phyloP scores from a whole-genome alignment of 2,329 filamentous ascomycete genomes.

The Zymoseptoria brevis region DNA sequence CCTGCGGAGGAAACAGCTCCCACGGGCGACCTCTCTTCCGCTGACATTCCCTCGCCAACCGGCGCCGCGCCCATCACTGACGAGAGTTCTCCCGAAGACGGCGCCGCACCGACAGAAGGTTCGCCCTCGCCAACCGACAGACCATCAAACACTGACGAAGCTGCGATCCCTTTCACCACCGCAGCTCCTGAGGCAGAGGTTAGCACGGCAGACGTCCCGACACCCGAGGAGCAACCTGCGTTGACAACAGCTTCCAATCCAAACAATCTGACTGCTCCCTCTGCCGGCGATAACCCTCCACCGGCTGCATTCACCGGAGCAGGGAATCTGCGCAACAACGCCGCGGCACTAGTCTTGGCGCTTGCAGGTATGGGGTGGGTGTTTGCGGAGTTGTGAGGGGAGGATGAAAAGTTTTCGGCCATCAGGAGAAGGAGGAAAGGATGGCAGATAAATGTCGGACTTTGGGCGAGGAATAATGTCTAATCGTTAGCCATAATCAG shows the following conservation, averaged over 20 bases:
- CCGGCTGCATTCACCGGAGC: conserved; percentile 2
- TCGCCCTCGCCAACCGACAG: background rate
- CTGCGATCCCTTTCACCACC: background rate
- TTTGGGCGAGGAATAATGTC: background rate
- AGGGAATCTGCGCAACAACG: conserved; percentile 3
- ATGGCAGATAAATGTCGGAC: background rate
- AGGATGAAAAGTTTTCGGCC: background rate
- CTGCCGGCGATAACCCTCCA: conserved; percentile 1
- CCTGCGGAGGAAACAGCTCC: background rate
- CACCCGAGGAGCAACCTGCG: background rate
- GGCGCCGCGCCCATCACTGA: too few relatives aligned
- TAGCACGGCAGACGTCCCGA: background rate
- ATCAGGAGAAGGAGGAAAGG: background rate
- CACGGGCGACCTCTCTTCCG: background rate
- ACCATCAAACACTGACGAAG: background rate
- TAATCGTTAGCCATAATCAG: background rate
- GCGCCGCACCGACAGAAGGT: background rate
- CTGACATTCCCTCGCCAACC: background rate
- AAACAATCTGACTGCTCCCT: background rate
- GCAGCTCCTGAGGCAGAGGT: background rate
- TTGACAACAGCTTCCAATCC: background rate
- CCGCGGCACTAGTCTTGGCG: conserved; percentile 10
- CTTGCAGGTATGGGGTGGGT: conserved; percentile 14
- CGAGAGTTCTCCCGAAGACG: background rate
- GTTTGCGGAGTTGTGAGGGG: conserved; percentile 11